These are phyloP conservation scores for Exsudoporus frostii DNA, from an alignment of 768 basidiomycete species.

Conservation along the genomic window DNA sequence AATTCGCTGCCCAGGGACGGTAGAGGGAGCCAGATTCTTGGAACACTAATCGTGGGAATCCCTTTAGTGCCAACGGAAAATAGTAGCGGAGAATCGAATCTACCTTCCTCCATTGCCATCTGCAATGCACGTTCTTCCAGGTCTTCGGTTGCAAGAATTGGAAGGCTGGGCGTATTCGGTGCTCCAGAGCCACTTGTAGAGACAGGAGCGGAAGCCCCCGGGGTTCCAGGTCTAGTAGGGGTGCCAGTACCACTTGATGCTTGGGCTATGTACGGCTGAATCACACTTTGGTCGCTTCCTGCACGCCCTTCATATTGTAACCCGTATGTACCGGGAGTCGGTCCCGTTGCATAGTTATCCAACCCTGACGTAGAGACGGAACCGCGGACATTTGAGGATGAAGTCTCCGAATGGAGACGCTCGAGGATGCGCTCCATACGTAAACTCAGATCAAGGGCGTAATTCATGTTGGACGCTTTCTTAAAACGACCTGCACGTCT, in stretches of 20 bases:
- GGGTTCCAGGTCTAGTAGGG: conserved; percentile 25
- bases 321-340: conserved; percentile 48
- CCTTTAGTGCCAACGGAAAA: conserved; percentile 37
- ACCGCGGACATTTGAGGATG: conserved; percentile 19
- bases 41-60: conserved; percentile 40
- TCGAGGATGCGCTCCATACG: conserved; percentile 33
- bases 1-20: conserved; percentile 76
- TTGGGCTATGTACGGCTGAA: conserved; percentile 18
- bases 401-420: conserved; percentile 26
- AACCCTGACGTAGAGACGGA: conserved; percentile 24
- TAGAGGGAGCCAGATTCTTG: conserved; percentile 54
- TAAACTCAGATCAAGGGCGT: conserved; percentile 50
- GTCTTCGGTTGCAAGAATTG: conserved; percentile 30
- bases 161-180: conserved; percentile 6
- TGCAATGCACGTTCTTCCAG: conserved; percentile 49
- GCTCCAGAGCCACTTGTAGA: conserved; percentile 2
- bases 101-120: conserved; percentile 50
- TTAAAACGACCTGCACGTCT: conserved; percentile 77
- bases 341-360: conserved; percentile 23
- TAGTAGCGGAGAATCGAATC: conserved; percentile 28
- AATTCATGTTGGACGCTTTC: conserved; percentile 93
- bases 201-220: conserved; percentile 16
- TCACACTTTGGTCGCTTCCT: conserved; percentile 51
- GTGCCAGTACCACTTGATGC: conserved; percentile 24
- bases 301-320: conserved; percentile 63